Evolutionary conservation across 2,329 filamentous ascomycete species (phyloP).

Genomic region (Aspergillus sp.): DNA sequence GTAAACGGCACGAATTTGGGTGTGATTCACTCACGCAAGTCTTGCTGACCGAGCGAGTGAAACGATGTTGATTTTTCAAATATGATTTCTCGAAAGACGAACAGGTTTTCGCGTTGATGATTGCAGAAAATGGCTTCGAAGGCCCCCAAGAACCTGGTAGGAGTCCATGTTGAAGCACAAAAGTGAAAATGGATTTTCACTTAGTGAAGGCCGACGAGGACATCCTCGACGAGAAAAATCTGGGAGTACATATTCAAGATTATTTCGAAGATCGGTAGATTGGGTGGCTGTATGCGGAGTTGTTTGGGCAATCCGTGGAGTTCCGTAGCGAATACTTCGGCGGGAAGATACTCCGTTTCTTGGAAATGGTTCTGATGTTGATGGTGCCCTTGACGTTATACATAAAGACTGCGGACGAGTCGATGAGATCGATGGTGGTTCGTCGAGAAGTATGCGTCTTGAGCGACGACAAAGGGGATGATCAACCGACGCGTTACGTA

Average conservation of each 20-base stretch:
- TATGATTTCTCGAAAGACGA: conserved; percentile 1
- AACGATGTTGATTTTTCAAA: neutral
- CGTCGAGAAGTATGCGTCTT: neutral
- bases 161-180: conserved; percentile 32
- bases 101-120: conserved; percentile 9
- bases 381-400: conserved; percentile 16
- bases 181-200: conserved; percentile 21
- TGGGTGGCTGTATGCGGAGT: conserved; percentile 1
- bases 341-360: conserved; percentile 3
- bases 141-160: conserved; percentile 28
- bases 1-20: neutral
- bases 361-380: conserved; percentile 8
- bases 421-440: neutral
- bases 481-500: neutral
- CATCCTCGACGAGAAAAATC: conserved; percentile 21
- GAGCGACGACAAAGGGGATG: neutral
- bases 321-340: conserved; percentile 9
- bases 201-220: conserved; percentile 28
- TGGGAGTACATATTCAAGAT: conserved; percentile 25
- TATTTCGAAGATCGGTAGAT: conserved; percentile 11
- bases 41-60: conserved; percentile 5
- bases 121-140: conserved; percentile 27
- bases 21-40: conserved; percentile 6
- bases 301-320: neutral
- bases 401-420: conserved; percentile 19